Evolutionary conservation across 805 yeast genomes (phyloP), one percentile per base, ranked within the genome.

Genomic region (Candida piceae): DNA sequence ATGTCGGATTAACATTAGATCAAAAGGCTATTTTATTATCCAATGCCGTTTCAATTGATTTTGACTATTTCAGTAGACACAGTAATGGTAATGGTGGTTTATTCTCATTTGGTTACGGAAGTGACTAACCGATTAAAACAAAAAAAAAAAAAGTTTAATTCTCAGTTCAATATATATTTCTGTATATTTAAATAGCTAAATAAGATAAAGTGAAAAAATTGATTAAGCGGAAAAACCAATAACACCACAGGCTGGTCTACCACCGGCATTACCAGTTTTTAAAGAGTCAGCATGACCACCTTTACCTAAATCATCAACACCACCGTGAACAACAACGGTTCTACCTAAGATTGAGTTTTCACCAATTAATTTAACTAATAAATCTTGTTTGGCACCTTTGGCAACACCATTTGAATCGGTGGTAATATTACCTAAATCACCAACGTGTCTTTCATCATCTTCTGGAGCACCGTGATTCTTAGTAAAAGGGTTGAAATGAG

Each of bases 241-340:
- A 59, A 89, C 96, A 72, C 97, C 97, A 72, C 97, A 89, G 48
- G 97, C 97, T 53, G 93, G 85, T 80, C 97, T 88, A 52, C 83
- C 89, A 64, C 97, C 97, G 43, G 97, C 97, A 61, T 89, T 87
- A 72, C 97, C 97, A 52, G 96, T 88, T 72, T 83, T 87, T 69
- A 84, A 76, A 47, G 95, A 84, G 66, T 86, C 96, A 42, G 84
- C 80, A 61, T 80, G 79, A 45, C 88, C 95, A 66, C 96, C 96
- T 73, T 84, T 82, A 64, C 97, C 97, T 58, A 85, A 80, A 63
- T 89, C 97, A 63, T 89, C 97, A 50, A 76, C 70, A 59, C 96
- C 97, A 45, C 75, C 87, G 67, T 89, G 97, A 46, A 89, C 81
- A 51, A 89, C 96, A 42, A 89, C 94, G 49, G 96, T 81, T 80